Conservation (phyloP, 352 stramenopile species). For the Phytophthora rubi region DNA sequence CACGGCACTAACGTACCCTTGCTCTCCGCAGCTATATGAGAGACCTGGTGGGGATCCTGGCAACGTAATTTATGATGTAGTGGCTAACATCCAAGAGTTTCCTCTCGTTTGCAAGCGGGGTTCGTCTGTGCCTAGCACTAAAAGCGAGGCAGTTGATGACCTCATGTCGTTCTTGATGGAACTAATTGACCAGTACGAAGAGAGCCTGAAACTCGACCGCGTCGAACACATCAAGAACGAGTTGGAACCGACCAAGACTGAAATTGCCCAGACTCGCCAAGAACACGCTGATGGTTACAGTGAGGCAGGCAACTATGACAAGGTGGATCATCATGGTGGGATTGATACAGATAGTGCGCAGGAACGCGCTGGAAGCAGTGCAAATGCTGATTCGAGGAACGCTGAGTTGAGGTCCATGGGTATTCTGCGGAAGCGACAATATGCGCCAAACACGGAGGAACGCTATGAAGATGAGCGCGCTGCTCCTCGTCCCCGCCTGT, state of each 20-base stretch:
- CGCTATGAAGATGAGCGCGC: slow-evolving; percentile 26
- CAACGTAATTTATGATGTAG: slow-evolving; percentile 41
- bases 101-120: slow-evolving; percentile 40
- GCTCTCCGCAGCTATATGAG: slow-evolving; percentile 30
- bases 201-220: slow-evolving; percentile 32
- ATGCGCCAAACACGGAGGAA: slow-evolving; percentile 29
- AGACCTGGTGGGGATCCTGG: slow-evolving; percentile 23
- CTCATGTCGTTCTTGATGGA: slow-evolving; percentile 54
- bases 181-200: slow-evolving; percentile 43
- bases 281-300: neutral
- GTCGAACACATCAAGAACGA: slow-evolving; percentile 21
- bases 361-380: neutral
- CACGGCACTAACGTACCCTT: slow-evolving; percentile 18
- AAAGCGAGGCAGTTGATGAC: slow-evolving; percentile 47
- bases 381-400: slow-evolving; percentile 16
- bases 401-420: slow-evolving; percentile 30
- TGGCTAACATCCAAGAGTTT: slow-evolving; percentile 47
- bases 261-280: slow-evolving; percentile 10
- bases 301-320: slow-evolving; percentile 2
- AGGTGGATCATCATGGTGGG: slow-evolving; percentile 6
- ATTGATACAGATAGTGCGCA: neutral
- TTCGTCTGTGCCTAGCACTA: slow-evolving; percentile 34
- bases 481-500: slow-evolving; percentile 31
- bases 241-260: slow-evolving; percentile 2
- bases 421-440: slow-evolving; percentile 41